Percentiles rank a stretch among this genome's conserved stretches.
Conservation (phyloP, 1,139 yeast species). For the Komagataea norvegica region DNA sequence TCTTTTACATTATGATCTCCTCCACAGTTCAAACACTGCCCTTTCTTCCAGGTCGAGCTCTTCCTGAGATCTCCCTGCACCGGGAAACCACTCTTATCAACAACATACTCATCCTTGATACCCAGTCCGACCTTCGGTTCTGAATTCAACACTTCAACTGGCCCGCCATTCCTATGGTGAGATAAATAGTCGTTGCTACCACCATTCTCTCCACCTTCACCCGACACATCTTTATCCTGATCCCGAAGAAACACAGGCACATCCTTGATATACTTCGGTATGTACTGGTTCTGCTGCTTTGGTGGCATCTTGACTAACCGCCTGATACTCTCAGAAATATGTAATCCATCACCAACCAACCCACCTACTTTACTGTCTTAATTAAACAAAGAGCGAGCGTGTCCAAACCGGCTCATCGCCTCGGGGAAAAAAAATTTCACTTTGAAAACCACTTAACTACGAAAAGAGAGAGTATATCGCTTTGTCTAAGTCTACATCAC, state of each 20-base stretch:
- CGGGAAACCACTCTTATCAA: constrained; percentile 11
- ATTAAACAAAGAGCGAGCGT: no score
- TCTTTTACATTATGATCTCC: constrained; percentile 43
- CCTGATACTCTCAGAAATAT: no score
- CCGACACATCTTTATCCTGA: constrained; percentile 7
- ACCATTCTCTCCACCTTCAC: constrained; percentile 35
- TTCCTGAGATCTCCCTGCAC: constrained; percentile 16
- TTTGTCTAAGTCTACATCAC: no score
- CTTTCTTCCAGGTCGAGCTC: constrained; percentile 32
- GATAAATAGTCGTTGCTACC: constrained; percentile 43
- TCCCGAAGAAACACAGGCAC: constrained; percentile 47
- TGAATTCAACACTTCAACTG: constrained; percentile 28
- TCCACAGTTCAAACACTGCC: constrained; percentile 47
- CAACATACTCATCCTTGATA: constrained; percentile 31
- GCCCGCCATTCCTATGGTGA: constrained; percentile 45
- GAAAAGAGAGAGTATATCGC: no score
- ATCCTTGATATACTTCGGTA: constrained; percentile 41
- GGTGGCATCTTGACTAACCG: no score
- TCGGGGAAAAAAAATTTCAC: constrained; percentile 1
- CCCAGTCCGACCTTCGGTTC: constrained; percentile 35
- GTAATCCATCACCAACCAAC: no score
- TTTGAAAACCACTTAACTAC: no score
- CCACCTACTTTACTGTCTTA: no score
- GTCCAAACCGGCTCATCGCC: constrained; percentile 7
- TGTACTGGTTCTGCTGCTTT: constrained; percentile 28